Evolutionary conservation across 1,284 basidiomycete genomes (phyloP).

Genomic region (Moesziomyces sp.): DNA sequence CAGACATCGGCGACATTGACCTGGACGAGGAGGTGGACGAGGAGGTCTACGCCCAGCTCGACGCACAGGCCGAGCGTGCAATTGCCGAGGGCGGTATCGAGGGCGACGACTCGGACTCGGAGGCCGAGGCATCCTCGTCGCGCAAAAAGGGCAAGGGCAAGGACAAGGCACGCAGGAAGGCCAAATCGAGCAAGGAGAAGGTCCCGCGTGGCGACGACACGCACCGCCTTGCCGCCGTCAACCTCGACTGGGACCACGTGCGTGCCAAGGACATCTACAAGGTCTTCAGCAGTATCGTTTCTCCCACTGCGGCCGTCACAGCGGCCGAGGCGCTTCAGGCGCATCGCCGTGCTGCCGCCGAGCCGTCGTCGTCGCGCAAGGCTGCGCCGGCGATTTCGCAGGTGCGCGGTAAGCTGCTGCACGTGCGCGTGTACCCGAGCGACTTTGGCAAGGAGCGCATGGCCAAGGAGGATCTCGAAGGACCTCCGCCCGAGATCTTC

Average conservation of each 20-base stretch:
- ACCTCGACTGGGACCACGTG: conserved; percentile 98
- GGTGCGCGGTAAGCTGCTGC: conserved; percentile 50
- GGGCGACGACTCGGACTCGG: conserved; percentile 32
- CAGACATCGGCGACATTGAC: conserved; percentile 72
- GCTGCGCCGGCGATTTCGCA: conserved; percentile 46
- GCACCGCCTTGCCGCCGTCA: conserved; percentile 84
- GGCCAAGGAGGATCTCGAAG: conserved; percentile 86
- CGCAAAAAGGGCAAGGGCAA: conserved; percentile 61
- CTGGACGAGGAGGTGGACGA: conserved; percentile 75
- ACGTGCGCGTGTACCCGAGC: conserved; percentile 82
- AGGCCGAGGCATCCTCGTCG: conserved; percentile 68
- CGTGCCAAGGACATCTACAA: conserved; percentile 90
- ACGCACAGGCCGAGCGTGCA: conserved; percentile 75
- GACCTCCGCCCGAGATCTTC: conserved; percentile 89
- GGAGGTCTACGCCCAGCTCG: conserved; percentile 75
- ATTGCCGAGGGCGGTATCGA: conserved; percentile 52
- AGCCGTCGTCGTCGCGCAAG: conserved; percentile 17
- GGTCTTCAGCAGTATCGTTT: conserved; percentile 87
- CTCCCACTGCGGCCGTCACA: conserved; percentile 62
- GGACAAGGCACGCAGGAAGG: conserved; percentile 25
- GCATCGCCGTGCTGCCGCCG: conserved; percentile 20
- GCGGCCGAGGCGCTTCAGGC: conserved; percentile 35
- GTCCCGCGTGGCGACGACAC: conserved; percentile 61
- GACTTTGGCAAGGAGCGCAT: conserved; percentile 92
- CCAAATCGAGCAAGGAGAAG: conserved; percentile 68